A percentile compares a stretch with the other conserved stretches of the same genome.
Conservation (phyloP, 495 filamentous ascomycete species). For the Aspergillus indologenus region DNA sequence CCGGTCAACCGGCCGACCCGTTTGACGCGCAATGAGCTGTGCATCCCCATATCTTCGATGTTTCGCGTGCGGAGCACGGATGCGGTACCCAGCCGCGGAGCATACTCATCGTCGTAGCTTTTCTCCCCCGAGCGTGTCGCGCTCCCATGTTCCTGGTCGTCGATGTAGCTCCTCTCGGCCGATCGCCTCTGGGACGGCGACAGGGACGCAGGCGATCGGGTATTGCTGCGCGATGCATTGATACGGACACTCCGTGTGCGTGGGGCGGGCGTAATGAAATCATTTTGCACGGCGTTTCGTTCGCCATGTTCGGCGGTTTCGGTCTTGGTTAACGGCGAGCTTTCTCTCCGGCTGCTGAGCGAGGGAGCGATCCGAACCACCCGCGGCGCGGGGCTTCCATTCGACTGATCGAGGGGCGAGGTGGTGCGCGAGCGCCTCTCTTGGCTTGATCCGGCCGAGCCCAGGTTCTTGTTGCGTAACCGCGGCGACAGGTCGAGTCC, state of each 20-base stretch:
- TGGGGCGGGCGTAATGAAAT: conserved; percentile 67
- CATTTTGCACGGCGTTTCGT: conserved; percentile 28
- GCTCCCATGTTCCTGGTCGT: conserved; percentile 40
- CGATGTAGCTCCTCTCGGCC: conserved; percentile 31
- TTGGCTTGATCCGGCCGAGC: conserved; percentile 28
- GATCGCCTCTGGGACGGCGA: conserved; percentile 42
- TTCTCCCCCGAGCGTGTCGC: conserved; percentile 45
- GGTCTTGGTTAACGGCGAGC: conserved; percentile 32
- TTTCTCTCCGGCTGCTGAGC: conserved; percentile 31
- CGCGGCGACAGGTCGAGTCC: conserved; percentile 53
- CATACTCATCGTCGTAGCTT: conserved; percentile 43
- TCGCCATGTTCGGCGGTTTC: conserved; percentile 31
- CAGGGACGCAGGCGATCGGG: conserved; percentile 37
- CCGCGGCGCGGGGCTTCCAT: conserved; percentile 43
- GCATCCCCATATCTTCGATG: conserved; percentile 56
- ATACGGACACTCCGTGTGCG: conserved; percentile 63
- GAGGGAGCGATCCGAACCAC: conserved; percentile 59
- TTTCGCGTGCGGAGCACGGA: conserved; percentile 48
- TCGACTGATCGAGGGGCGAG: conserved; percentile 41
- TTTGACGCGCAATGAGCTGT: conserved; percentile 71
- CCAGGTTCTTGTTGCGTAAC: conserved; percentile 34
- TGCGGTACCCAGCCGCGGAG: conserved; percentile 48
- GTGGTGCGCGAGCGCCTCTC: conserved; percentile 38
- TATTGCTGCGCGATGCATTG: conserved; percentile 37
- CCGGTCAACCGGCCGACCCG: conserved; percentile 67